Evolutionary conservation across 1,284 basidiomycete species (phyloP), one percentile per base, ranked within the genome.

Genomic region (Moniliophthora roreri): DNA sequence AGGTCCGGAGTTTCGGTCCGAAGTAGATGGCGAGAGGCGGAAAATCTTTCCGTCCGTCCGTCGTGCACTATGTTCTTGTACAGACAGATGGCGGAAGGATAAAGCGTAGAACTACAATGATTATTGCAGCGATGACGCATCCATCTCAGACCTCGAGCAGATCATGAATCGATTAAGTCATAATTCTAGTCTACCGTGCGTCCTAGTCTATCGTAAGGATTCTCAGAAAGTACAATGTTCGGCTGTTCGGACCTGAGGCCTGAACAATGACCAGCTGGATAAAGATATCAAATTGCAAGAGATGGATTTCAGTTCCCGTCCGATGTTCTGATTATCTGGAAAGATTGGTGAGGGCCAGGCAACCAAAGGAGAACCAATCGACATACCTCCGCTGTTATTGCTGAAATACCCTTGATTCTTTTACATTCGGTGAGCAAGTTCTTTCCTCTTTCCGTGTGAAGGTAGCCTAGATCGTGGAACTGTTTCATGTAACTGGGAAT

Each of bases 401-500:
- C 73, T 41, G 66, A 64, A 24, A 81, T 64, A n/a, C 75, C 79
- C 57, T 80, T 84, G 50, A 85, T 73, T 63, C 84, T 87, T 66
- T 71, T 78, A 64, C 87, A 89, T 62, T 88, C 84, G 37, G 77
- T 74, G 36, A 79, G 68, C 2, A 78, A 77, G 63, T 89, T 89
- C 41, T 67, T 67, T 4, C 79, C 83, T 37, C 70, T 63, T 13
- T 75, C 69, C 6, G 76, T 74, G 42, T 78, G 76, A 48, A 89
- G 63, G 9, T 71, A 62, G 0, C 76, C 76, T n/a, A 70, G 69
- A 11, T 77, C 75, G 44, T 74, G 71, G 63, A 81, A 87, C 18
- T 68, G 71, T 55, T 80, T 80, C 51, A 84, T 65, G 60, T 84
- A 83, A 46, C 81, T 84, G 51, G 18, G 8, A 40, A 11, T 40